Percentiles rank a stretch among this genome's conserved stretches.
phyloP scores from a whole-genome alignment of 768 basidiomycete species.

The Suillus tomentosus region DNA sequence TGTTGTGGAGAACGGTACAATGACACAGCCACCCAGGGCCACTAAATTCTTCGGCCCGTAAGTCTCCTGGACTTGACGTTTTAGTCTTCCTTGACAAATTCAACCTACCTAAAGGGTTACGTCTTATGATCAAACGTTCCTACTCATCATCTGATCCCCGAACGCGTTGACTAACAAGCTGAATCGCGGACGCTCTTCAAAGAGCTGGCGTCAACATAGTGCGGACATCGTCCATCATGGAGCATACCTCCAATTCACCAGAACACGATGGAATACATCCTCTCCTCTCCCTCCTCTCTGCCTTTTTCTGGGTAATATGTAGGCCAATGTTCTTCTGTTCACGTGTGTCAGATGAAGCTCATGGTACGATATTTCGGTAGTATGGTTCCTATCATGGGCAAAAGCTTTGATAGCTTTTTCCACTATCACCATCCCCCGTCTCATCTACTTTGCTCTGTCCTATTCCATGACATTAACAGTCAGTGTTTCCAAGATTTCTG shows the following conservation, averaged over 20 bases:
- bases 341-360: slow-evolving; percentile 14
- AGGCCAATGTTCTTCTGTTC: slow-evolving; percentile 35
- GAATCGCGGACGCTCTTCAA: not conserved
- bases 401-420: slow-evolving; percentile 74
- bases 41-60: slow-evolving; percentile 3
- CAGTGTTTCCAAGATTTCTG: slow-evolving; percentile 25
- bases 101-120: slow-evolving; percentile 11
- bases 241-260: slow-evolving; percentile 18
- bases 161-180: slow-evolving; percentile 1
- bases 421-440: slow-evolving; percentile 81
- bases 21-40: slow-evolving; percentile 30
- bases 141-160: not conserved
- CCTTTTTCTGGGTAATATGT: slow-evolving; percentile 85
- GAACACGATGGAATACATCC: slow-evolving; percentile 57
- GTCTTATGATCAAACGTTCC: slow-evolving; percentile 3
- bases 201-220: not conserved
- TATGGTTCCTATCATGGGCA: slow-evolving; percentile 81
- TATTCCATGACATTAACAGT: slow-evolving; percentile 91
- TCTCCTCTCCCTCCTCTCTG: slow-evolving; percentile 72
- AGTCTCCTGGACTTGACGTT: not conserved
- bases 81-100: slow-evolving; percentile 3
- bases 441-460: slow-evolving; percentile 76
- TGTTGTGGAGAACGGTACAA: slow-evolving; percentile 10
- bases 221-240: slow-evolving; percentile 24
- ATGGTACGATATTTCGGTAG: slow-evolving; percentile 37